These are phyloP conservation scores for Lasiosphaeria miniovina DNA, from an alignment of 495 filamentous ascomycete genomes.

Conservation along the genomic window DNA sequence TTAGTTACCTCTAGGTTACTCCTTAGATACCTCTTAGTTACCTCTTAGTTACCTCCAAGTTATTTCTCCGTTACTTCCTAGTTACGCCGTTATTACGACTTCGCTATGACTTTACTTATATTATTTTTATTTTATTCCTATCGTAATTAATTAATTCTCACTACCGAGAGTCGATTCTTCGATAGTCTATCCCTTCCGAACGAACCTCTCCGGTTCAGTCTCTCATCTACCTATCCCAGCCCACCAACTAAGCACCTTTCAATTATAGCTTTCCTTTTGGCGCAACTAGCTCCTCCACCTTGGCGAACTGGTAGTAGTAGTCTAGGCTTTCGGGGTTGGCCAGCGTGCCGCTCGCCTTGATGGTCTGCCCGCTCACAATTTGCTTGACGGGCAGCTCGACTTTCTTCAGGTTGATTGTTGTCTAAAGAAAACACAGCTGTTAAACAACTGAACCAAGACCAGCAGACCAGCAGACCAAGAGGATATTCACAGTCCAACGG, in stretches of 20 bases:
- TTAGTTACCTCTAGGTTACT: no score
- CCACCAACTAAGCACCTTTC: not conserved
- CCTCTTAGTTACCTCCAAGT: no score
- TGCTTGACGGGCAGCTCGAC: constrained; percentile 84
- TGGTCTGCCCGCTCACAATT: constrained; percentile 69
- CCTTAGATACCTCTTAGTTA: no score
- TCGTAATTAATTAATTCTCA: no score
- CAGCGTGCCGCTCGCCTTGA: constrained; percentile 74
- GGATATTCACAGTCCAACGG: not conserved
- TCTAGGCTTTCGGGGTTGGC: constrained; percentile 71
- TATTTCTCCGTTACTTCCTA: no score
- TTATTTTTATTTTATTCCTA: no score
- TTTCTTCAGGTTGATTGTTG: constrained; percentile 81
- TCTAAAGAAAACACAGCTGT: constrained; percentile 40
- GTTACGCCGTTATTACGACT: no score
- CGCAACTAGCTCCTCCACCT: constrained; percentile 62
- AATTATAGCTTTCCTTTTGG: constrained; percentile 30
- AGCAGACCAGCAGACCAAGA: not conserved
- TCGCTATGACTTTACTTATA: no score
- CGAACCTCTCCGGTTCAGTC: no score
- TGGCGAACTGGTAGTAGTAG: constrained; percentile 77
- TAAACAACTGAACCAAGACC: not conserved
- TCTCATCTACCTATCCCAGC: no score
- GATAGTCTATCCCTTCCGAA: no score
- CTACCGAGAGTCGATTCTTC: no score